phyloP scores from a whole-genome alignment of 202 grass and related monocot species.

The Zizania palustris region DNA sequence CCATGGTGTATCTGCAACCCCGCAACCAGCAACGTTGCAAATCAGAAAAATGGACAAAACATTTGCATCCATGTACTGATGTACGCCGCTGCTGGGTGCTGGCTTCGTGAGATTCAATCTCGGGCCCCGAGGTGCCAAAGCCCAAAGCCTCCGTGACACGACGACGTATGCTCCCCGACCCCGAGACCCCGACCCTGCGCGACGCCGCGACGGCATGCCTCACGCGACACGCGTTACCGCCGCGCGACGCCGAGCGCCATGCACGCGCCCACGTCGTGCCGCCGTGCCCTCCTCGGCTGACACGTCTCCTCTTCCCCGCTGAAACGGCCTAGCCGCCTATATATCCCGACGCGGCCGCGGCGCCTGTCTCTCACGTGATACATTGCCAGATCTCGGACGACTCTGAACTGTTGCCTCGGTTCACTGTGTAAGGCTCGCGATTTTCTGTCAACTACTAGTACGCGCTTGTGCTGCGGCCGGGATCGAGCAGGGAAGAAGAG shows the following conservation, averaged over 20 bases:
- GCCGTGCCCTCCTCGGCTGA: background rate
- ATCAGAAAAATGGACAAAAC: no score
- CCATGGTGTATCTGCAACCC: no score
- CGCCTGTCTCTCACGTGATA: no score
- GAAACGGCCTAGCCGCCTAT: slow-evolving; percentile 35
- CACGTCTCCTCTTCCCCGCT: slow-evolving; percentile 28
- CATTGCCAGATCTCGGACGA: background rate
- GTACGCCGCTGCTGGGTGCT: no score
- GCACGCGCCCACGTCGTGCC: slow-evolving; percentile 50
- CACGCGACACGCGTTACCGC: slow-evolving; percentile 48
- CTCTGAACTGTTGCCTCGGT: background rate
- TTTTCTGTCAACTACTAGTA: background rate
- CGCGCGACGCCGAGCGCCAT: slow-evolving; percentile 19
- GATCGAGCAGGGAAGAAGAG: no score
- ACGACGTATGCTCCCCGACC: background rate
- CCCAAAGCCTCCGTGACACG: slow-evolving; percentile 14
- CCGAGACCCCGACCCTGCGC: no score
- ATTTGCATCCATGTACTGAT: no score
- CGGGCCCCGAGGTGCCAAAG: no score
- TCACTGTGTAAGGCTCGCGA: no score
- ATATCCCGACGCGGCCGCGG: background rate
- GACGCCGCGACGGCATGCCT: background rate
- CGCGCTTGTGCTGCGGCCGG: no score
- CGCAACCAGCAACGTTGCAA: no score
- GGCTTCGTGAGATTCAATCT: no score